Base-by-base conservation (phyloP, 306 rosid genomes). In the Ochetophila trinervis region DNA sequence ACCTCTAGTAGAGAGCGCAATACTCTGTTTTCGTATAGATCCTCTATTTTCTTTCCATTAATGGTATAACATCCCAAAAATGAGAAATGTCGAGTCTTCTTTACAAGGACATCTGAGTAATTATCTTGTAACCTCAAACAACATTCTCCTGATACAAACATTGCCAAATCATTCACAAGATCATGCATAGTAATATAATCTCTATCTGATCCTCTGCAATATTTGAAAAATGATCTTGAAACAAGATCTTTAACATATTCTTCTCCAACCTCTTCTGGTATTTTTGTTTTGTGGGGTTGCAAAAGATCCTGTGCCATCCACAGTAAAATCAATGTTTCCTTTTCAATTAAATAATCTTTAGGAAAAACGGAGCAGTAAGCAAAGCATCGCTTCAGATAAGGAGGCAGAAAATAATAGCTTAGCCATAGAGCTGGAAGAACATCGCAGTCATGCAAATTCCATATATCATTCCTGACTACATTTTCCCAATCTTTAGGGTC, bases 281-380 rank as follows among this genome's bases (percentile, higher is more conserved):
- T 30, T 62, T 27, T 6, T 21, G 4, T 14, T 47, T 4, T 34
- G 45, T 59, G 4, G 0, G n/a, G 18, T 59, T n/a, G 48, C 13
- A 59, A 59, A 17, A 82, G 37, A 19, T 68, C 72, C 60, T 82
- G 74, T 3, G 71, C 83, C 83, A 74, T 74, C 86, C 86, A 82
- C 8, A 71, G 19, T 34, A 54, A 47, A 32, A 82, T 36, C 23
- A 82, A 19, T 2, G 32, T 11, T 18, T 42, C 19, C 22, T 35
- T 78, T 15, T 42, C 2, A 19, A 78, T 40, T 32, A 32, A 18
- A 37, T 30, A 50, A 48, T 72, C 71, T 49, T 75, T 75, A 0
- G 80, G 77, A 5, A 54, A 77, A 21, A 71, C 24, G 13, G 58
- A 45, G 50, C 77, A 77, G 20, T 45, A 71, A 4, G 74, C 63